Percentiles rank a stretch among this genome's conserved stretches.
These are phyloP conservation scores for Tetrahymena thermophila DNA, from an alignment of 73 alveolate species.

Conservation along the genomic window DNA sequence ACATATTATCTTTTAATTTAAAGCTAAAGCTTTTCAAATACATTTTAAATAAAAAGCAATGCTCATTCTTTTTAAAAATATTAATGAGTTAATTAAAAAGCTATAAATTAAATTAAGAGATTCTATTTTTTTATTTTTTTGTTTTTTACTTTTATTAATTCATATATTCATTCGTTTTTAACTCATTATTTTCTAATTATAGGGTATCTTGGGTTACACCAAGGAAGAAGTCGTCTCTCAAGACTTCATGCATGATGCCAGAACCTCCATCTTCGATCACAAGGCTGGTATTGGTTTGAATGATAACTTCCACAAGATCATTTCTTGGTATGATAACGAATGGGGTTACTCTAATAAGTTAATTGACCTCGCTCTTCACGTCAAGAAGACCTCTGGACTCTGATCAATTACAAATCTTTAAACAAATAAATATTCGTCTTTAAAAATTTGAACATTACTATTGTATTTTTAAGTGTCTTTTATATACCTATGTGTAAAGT, in stretches of 20 bases:
- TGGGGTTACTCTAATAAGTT: slow-evolving; percentile 97
- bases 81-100: background rate
- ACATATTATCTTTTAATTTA: background rate
- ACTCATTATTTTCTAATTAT: background rate
- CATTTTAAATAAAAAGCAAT: background rate
- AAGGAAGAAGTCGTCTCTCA: slow-evolving; percentile 89
- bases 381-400: slow-evolving; percentile 13
- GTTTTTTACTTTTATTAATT: background rate
- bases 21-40: background rate
- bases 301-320: slow-evolving; percentile 81
- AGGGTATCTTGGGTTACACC: slow-evolving; percentile 88
- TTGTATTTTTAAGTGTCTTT: background rate
- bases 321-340: slow-evolving; percentile 91
- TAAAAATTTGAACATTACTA: background rate
- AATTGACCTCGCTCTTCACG: slow-evolving; percentile 85
- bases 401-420: background rate
- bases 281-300: slow-evolving; percentile 89
- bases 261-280: slow-evolving; percentile 86
- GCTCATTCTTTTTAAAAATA: background rate
- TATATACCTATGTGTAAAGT: background rate
- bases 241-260: slow-evolving; percentile 74
- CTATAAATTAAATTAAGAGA: background rate
- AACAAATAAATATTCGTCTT: background rate
- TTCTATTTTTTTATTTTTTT: background rate
- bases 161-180: background rate